Evolutionary conservation across 2,329 filamentous ascomycete species (phyloP), one percentile per base, ranked within the genome.

Genomic region (Aspergillus tanneri): DNA sequence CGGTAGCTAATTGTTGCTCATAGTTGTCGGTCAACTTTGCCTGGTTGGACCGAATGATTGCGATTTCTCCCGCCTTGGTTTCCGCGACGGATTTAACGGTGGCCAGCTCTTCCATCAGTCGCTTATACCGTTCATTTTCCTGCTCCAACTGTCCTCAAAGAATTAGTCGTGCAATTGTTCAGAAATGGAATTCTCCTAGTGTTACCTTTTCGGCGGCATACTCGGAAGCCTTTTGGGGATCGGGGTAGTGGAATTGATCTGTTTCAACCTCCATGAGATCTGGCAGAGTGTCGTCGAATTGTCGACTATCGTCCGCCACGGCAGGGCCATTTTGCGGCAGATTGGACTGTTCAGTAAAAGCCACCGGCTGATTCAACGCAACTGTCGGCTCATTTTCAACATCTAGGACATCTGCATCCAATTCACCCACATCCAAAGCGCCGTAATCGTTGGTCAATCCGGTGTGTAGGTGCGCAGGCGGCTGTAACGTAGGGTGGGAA

Each of bases 21-120:
- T 79, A 76, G 24, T 78, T 75, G 51, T 78, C 77, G 21, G 64
- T 68, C 8, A 77, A 64, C 56, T 78, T 80, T 25, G 76, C 72
- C 54, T 79, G 75, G 51, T 83, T 83, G 16, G 77, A 72, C 11
- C 83, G 76, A 14, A 85, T 76, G 30, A 84, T 85, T 28, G 81
- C 75, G 32, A 81, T 81, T 61, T 85, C 83, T 24, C 83, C 83
- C 6, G 77, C 68, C 61, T 82, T 83, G 19, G 74, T 72, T 49
- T 72, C 68, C 2, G 73, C 72, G 30, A 71, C 60, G 10, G 65
- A 64, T 54, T 67, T 74, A 16, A 72, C 70, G 12, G 63, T 61
- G 36, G 58, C 56, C 16, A 76, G 53, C 34, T 74, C 71, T 42
- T 67, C 62, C 28, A 63, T 58, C 7, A 74, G 60, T 42, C 62